Evolutionary conservation across 176 grass and related monocot genomes (phyloP).

Genomic region (Typha latifolia): DNA sequence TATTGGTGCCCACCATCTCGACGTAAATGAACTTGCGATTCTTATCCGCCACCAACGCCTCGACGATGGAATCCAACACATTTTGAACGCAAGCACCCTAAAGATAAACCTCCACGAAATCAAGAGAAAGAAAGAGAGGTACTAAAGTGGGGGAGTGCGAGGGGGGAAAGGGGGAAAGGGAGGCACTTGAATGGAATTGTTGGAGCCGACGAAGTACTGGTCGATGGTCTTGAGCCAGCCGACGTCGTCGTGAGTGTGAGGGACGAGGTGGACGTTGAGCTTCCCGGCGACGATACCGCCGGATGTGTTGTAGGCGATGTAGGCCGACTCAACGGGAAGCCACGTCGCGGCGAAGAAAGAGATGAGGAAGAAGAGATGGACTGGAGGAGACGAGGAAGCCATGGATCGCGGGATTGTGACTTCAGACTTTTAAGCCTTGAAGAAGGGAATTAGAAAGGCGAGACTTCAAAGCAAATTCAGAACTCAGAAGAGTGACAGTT

Average conservation of each 20-base stretch:
- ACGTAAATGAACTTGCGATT: constrained; percentile 92
- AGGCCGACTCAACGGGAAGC: constrained; percentile 3
- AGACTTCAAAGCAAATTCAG: no score
- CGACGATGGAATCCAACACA: constrained; percentile 69
- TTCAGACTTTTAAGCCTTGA: no score
- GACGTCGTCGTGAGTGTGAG: constrained; percentile 78
- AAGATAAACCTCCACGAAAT: not conserved
- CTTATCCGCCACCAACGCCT: constrained; percentile 66
- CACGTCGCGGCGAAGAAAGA: no score
- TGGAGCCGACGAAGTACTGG: constrained; percentile 71
- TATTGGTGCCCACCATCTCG: constrained; percentile 14
- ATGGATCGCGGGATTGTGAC: no score
- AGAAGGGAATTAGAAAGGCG: no score
- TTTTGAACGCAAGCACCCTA: constrained; percentile 85
- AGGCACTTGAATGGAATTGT: constrained; percentile 61
- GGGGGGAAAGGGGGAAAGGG: not conserved
- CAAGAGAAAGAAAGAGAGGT: no score
- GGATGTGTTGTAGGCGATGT: constrained; percentile 89
- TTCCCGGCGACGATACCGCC: constrained; percentile 43
- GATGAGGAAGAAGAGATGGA: no score
- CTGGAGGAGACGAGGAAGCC: no score
- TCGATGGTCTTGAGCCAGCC: constrained; percentile 79
- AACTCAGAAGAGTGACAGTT: no score
- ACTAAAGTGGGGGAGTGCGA: not conserved
- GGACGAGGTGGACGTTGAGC: constrained; percentile 69